These are phyloP conservation scores for Fibroporia radiculosa DNA, from an alignment of 768 basidiomycete genomes.

Conservation along the genomic window DNA sequence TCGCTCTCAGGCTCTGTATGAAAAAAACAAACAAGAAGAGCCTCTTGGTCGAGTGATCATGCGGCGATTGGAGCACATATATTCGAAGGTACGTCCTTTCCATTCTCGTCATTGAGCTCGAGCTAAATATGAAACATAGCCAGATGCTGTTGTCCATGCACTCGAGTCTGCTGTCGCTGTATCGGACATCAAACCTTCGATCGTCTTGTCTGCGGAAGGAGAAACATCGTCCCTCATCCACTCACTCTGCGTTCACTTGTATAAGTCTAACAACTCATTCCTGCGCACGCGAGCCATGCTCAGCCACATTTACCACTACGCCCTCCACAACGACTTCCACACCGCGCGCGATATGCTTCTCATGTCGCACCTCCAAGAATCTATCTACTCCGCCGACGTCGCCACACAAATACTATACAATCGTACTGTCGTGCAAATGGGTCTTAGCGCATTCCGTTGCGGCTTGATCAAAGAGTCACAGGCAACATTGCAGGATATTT, in stretches of 20 bases:
- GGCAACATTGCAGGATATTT: conserved; percentile 88
- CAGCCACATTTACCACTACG: conserved; percentile 95
- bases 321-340: conserved; percentile 93
- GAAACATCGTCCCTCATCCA: conserved; percentile 77
- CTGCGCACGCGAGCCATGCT: conserved; percentile 96
- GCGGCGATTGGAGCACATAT: conserved; percentile 95
- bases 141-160: conserved; percentile 86
- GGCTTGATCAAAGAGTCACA: conserved; percentile 94
- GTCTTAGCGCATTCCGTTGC: conserved; percentile 92
- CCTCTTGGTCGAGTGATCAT: conserved; percentile 84
- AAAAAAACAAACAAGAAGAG: conserved; percentile 68
- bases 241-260: conserved; percentile 83
- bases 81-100: conserved; percentile 69
- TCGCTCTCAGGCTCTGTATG: conserved; percentile 87
- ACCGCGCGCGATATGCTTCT: conserved; percentile 96
- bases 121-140: conserved; percentile 46
- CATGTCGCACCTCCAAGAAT: conserved; percentile 98
- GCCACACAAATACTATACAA: conserved; percentile 98
- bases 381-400: conserved; percentile 92
- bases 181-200: conserved; percentile 52
- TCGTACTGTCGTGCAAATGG: conserved; percentile 93
- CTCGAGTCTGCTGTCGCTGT: conserved; percentile 66
- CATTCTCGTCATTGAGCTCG: not conserved
- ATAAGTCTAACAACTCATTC: conserved; percentile 85
- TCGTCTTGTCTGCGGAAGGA: conserved; percentile 47